Percentiles rank a stretch among this genome's conserved stretches.
Conservation (phyloP, 768 basidiomycete genomes). For the Lactifluus hygrophoroides region DNA sequence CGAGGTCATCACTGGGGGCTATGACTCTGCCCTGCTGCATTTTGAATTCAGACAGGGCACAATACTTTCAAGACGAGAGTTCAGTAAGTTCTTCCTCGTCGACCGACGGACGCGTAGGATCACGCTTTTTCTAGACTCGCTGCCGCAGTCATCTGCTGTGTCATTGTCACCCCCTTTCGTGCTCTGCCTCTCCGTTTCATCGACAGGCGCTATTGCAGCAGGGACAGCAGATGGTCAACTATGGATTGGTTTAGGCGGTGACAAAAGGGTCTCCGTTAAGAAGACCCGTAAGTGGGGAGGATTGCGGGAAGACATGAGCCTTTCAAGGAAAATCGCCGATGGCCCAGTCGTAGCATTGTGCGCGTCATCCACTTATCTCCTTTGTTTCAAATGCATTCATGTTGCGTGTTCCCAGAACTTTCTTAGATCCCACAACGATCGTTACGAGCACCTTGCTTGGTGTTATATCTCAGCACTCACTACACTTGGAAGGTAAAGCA, state of each 20-base stretch:
- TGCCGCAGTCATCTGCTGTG: constrained; percentile 38
- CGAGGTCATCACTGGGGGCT: constrained; percentile 73
- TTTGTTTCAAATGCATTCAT: not conserved
- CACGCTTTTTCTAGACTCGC: constrained; percentile 28
- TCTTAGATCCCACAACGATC: constrained; percentile 40
- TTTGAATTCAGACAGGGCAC: constrained; percentile 52
- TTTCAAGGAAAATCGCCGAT: constrained; percentile 47
- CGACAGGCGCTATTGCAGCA: constrained; percentile 52
- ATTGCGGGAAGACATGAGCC: constrained; percentile 38
- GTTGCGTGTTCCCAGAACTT: not conserved
- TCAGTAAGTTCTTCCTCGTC: constrained; percentile 36
- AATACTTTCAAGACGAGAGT: constrained; percentile 48
- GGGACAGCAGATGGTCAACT: constrained; percentile 72
- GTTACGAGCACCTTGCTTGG: constrained; percentile 58
- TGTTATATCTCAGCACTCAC: constrained; percentile 39
- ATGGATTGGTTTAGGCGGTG: constrained; percentile 61
- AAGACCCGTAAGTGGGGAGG: constrained; percentile 67
- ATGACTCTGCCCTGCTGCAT: constrained; percentile 61
- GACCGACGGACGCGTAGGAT: constrained; percentile 8
- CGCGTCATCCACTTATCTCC: constrained; percentile 25
- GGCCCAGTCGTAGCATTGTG: constrained; percentile 72
- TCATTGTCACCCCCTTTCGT: constrained; percentile 71
- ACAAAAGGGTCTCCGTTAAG: constrained; percentile 38
- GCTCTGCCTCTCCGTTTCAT: constrained; percentile 50
- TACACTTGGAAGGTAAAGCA: constrained; percentile 33